Evolutionary conservation across 2,329 filamentous ascomycete genomes (phyloP).

Genomic region (Chrysoporthe puriensis): DNA sequence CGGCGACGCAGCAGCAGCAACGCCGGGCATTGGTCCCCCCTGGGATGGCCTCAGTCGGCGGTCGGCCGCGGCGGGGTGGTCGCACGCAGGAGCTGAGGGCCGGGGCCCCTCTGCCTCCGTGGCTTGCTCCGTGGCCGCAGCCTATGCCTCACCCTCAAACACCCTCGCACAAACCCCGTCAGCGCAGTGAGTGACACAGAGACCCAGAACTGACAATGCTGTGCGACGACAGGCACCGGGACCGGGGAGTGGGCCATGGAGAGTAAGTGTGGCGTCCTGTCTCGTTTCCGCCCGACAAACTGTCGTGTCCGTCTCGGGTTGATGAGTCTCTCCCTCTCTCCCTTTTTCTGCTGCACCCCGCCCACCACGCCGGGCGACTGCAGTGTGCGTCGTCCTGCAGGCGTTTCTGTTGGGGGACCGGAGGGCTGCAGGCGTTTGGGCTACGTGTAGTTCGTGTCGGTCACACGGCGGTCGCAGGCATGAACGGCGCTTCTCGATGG

Average conservation of each 20-base stretch:
- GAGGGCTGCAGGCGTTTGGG: neutral
- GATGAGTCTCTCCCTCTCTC: neutral
- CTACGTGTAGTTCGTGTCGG: neutral
- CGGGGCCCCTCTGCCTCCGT: neutral
- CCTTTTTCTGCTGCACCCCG: too few relatives aligned
- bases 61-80: too few relatives aligned
- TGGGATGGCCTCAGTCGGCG: too few relatives aligned
- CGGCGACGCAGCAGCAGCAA: too few relatives aligned
- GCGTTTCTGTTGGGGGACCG: neutral
- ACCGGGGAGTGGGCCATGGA: constrained; percentile 57
- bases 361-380: too few relatives aligned
- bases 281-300: constrained; percentile 10
- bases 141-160: too few relatives aligned
- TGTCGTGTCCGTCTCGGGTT: constrained; percentile 7
- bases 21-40: too few relatives aligned
- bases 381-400: neutral
- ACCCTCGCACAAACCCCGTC: neutral
- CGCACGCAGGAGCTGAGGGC: too few relatives aligned
- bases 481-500: neutral
- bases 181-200: neutral
- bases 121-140: neutral
- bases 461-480: neutral
- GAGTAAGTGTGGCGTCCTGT: constrained; percentile 41
- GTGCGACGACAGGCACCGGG: constrained; percentile 46
- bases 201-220: constrained; percentile 27